Evolutionary conservation across 2,329 filamentous ascomycete species (phyloP).

Genomic region (Pestalotiopsis fici): DNA sequence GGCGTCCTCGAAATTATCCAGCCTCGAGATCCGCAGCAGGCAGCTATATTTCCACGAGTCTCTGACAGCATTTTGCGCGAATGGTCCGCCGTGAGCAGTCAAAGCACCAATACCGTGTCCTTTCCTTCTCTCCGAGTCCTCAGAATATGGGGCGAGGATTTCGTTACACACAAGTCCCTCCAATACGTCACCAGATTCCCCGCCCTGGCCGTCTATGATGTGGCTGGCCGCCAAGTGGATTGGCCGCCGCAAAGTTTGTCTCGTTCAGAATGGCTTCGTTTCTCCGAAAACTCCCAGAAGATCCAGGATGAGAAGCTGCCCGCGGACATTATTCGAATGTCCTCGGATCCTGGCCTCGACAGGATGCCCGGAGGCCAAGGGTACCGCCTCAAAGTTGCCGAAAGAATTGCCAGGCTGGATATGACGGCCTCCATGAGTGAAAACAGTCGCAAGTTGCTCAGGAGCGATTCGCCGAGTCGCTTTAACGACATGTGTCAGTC

Average conservation of each 20-base stretch:
- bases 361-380: too few relatives aligned
- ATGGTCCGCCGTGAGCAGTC: constrained; percentile 34
- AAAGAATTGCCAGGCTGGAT: too few relatives aligned
- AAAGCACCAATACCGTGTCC: constrained; percentile 28
- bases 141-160: constrained; percentile 43
- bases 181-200: constrained; percentile 43
- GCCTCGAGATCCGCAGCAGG: constrained; percentile 27
- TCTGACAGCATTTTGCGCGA: constrained; percentile 46
- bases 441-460: too few relatives aligned
- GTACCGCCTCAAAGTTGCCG: too few relatives aligned
- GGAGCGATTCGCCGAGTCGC: background rate
- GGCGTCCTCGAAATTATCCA: constrained; percentile 49
- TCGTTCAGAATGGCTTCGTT: background rate
- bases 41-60: constrained; percentile 34
- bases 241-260: constrained; percentile 26
- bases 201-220: constrained; percentile 44
- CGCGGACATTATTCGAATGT: too few relatives aligned
- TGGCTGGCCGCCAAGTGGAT: constrained; percentile 33
- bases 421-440: too few relatives aligned
- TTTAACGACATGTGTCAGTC: background rate
- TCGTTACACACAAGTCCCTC: constrained; percentile 40
- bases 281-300: background rate
- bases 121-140: constrained; percentile 50
- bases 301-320: too few relatives aligned
- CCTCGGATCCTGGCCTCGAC: too few relatives aligned